Conservation (phyloP, 139 green algal genomes). For the Penium margaritaceum region DNA sequence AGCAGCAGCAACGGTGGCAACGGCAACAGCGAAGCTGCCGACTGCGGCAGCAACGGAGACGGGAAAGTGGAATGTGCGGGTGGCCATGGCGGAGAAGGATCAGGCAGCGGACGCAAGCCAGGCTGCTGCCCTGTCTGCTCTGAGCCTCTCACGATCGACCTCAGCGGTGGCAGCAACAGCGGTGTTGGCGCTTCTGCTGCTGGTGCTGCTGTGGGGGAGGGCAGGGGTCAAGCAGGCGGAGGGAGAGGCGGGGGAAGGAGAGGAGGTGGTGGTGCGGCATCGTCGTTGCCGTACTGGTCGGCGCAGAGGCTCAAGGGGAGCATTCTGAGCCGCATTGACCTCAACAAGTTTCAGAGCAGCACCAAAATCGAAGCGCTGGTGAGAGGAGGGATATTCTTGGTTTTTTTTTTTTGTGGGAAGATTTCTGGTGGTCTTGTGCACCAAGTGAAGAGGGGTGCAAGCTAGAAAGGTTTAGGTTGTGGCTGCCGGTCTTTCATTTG, state of each 20-base stretch:
- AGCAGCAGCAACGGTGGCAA: neutral
- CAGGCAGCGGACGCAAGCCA: no score
- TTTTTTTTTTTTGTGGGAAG: no score
- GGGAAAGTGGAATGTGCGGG: neutral
- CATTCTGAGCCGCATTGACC: constrained; percentile 71
- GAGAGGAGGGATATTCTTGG: no score
- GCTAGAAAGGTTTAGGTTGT: no score
- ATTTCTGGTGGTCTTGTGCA: no score
- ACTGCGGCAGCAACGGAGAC: neutral
- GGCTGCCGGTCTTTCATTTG: neutral
- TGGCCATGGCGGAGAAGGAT: no score
- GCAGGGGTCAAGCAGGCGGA: neutral
- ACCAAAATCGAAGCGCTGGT: constrained; percentile 86
- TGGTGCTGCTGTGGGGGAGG: neutral
- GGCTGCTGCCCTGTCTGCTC: constrained; percentile 71
- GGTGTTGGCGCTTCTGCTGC: neutral
- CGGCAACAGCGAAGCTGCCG: neutral
- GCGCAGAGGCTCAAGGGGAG: constrained; percentile 20
- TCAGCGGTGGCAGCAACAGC: no score
- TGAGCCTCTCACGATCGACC: constrained; percentile 66
- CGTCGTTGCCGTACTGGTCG: no score
- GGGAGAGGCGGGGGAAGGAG: neutral
- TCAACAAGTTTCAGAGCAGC: constrained; percentile 65
- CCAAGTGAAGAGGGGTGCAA: no score
- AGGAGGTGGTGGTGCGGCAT: neutral